Conservation (phyloP, 2,329 filamentous ascomycete genomes). For the Fusarium zealandicum region DNA sequence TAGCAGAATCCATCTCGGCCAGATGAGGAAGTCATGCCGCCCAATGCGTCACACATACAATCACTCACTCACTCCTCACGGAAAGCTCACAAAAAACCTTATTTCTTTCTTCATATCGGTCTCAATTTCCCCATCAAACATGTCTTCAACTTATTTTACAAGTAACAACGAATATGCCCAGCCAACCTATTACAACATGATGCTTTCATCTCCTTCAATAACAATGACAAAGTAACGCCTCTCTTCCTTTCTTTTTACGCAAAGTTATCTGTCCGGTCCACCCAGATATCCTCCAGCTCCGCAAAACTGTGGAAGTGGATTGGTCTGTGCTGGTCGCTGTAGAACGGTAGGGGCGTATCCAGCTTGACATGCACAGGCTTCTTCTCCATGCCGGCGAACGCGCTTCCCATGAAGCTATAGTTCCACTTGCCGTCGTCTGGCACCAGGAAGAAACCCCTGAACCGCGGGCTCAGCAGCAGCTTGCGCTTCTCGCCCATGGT, state of each 20-base stretch:
- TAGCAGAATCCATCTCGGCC: constrained; percentile 15
- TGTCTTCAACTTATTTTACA: constrained; percentile 31
- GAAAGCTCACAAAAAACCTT: not conserved
- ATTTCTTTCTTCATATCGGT: constrained; percentile 6
- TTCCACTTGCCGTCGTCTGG: constrained; percentile 93
- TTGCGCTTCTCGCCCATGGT: constrained; percentile 96
- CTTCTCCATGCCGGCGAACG: constrained; percentile 89
- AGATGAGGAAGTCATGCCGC: constrained; percentile 27
- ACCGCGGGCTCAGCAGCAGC: constrained; percentile 88
- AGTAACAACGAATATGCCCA: constrained; percentile 18
- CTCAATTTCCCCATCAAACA: constrained; percentile 18
- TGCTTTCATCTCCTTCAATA: constrained; percentile 17
- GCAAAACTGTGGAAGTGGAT: constrained; percentile 98
- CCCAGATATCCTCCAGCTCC: constrained; percentile 95
- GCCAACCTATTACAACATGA: constrained; percentile 33
- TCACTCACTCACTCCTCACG: constrained; percentile 4
- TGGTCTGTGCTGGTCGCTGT: constrained; percentile 89
- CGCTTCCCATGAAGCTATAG: constrained; percentile 96
- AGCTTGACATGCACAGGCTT: constrained; percentile 90
- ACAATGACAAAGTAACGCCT: constrained; percentile 32
- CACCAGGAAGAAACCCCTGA: constrained; percentile 94
- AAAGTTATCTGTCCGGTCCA: constrained; percentile 92
- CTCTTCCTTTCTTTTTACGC: constrained; percentile 64
- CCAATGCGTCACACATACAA: not conserved
- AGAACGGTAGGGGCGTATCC: constrained; percentile 89